Base-by-base conservation (phyloP, 495 filamentous ascomycete species). In the Daldinia vernicosa region DNA sequence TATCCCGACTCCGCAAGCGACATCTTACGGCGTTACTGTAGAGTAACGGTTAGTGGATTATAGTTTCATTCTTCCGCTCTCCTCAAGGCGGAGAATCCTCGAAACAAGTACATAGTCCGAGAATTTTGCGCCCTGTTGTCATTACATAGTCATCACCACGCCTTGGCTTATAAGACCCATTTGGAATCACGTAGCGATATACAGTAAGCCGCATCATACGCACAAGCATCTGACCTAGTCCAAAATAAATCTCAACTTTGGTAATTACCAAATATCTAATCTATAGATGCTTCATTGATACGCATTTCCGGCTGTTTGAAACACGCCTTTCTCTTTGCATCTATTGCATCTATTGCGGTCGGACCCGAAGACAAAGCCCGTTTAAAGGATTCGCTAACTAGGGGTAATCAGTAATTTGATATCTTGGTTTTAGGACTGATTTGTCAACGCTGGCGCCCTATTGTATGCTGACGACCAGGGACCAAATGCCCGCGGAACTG, bases 391-490 rank as follows among this genome's bases (percentile, higher is more conserved):
- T 24, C 5, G 40, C n/a, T 17, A 22, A 17, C 40, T 8, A 22
- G 7, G n/a, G 6, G 17, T 17, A 0, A 45, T 45, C 40, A 45
- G 40, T 45, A 45, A 45, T 22, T 45, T 17, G n/a, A 22, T 9
- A 11, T 45, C 40, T 7, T 45, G 3, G 17, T 14, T 32, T 39
- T 19, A 22, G 0, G 24, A 15, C 11, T 52, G 12, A 65, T 50
- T 56, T 52, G 43, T 54, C 45, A 69, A 33, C 17, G 32, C 33
- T 52, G 27, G 8, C 60, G 67, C 54, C 50, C 50, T 65, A 28
- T 50, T 11, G 33, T 19, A 24, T 56, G 30, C 32, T 12, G 15
- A 22, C 11, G 26, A 30, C 24, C 12, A 30, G 45, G 53, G 15
- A 32, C 6, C 15, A 11, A 33, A n/a, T 57, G 37, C 11, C 32